Conservation (phyloP, 371 early-diverging fungal species). For the Quaeritorhiza haematococci region DNA sequence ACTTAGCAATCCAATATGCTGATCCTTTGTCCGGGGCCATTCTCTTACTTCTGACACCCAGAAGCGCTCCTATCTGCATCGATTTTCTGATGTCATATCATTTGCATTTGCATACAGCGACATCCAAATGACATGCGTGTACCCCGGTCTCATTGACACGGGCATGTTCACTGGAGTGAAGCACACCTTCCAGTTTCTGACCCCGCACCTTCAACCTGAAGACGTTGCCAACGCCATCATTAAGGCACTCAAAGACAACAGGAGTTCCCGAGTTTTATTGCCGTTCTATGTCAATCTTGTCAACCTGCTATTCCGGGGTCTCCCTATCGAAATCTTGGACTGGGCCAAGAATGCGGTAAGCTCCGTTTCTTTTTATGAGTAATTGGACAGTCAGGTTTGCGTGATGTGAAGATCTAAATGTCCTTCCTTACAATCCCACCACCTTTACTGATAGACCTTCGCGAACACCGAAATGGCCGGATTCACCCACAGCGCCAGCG, state of each 20-base stretch:
- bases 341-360: no score
- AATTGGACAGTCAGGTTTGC: no score
- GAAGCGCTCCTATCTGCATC: neutral
- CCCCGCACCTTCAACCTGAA: conserved; percentile 36
- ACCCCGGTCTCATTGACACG: conserved; percentile 48
- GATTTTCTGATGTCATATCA: neutral
- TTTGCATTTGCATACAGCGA: conserved; percentile 13
- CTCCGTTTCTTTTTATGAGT: no score
- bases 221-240: conserved; percentile 41
- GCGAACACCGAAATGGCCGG: no score
- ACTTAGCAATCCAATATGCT: neutral
- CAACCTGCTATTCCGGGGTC: conserved; percentile 32
- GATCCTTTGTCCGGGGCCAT: no score
- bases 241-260: conserved; percentile 29
- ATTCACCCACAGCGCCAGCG: no score
- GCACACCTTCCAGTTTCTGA: conserved; percentile 37
- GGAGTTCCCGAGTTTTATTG: conserved; percentile 32
- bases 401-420: no score
- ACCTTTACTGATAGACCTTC: no score
- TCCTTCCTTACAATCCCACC: no score
- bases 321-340: conserved; percentile 31
- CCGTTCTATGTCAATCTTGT: conserved; percentile 41
- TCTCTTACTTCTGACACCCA: neutral
- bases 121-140: conserved; percentile 29
- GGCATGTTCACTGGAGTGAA: conserved; percentile 50